Evolutionary conservation across 495 filamentous ascomycete species (phyloP).

Genomic region (Tuber microsphaerosporum): DNA sequence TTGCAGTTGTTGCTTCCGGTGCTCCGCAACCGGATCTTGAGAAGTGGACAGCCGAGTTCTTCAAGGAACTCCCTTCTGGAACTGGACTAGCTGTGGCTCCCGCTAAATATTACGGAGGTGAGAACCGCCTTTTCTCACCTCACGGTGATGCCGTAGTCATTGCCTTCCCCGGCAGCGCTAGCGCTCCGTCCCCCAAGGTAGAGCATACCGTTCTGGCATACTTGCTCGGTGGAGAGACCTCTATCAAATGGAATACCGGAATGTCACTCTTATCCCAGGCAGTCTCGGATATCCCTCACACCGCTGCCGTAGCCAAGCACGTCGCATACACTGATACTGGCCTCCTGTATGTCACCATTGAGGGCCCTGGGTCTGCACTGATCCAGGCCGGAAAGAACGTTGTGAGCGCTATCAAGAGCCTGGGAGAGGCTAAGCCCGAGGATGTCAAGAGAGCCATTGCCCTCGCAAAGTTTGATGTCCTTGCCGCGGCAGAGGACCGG

Average conservation of each 20-base stretch:
- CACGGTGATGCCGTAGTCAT: conserved; percentile 71
- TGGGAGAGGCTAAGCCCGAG: conserved; percentile 69
- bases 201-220: conserved; percentile 82
- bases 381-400: conserved; percentile 54
- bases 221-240: conserved; percentile 80
- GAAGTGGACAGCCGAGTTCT: conserved; percentile 93
- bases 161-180: conserved; percentile 78
- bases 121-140: conserved; percentile 77
- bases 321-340: conserved; percentile 88
- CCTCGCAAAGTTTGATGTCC: conserved; percentile 83
- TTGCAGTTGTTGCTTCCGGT: conserved; percentile 85
- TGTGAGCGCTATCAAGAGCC: conserved; percentile 71
- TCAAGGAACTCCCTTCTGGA: conserved; percentile 52
- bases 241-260: conserved; percentile 91
- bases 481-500: conserved; percentile 65
- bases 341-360: conserved; percentile 72
- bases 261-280: conserved; percentile 83
- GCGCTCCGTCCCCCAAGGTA: conserved; percentile 65
- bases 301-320: conserved; percentile 62
- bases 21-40: conserved; percentile 64
- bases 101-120: conserved; percentile 85
- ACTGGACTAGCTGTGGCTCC: conserved; percentile 42
- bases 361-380: conserved; percentile 62
- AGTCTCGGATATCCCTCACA: conserved; percentile 57
- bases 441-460: conserved; percentile 85